A percentile compares a stretch with the other conserved stretches of the same genome.
Conservation (phyloP, 805 yeast species). For the Scheffersomyces lignosus region DNA sequence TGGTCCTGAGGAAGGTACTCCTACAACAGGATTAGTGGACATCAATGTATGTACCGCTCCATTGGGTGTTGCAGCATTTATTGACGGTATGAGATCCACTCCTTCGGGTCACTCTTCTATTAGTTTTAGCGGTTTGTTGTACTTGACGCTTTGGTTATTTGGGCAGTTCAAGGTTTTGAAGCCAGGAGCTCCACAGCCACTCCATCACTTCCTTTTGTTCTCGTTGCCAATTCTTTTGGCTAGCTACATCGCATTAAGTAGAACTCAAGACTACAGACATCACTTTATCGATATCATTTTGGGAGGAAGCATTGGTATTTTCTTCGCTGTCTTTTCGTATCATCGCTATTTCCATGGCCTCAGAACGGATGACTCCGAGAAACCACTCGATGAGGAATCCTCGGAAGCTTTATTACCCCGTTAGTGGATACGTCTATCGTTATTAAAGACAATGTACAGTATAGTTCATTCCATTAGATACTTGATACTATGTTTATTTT, state of each 20-base stretch:
- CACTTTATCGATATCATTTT: conserved; percentile 32
- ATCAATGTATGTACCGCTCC: conserved; percentile 35
- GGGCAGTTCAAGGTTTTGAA: conserved; percentile 24
- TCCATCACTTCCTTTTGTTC: conserved; percentile 17
- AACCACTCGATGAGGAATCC: conserved; percentile 3
- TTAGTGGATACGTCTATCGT: no score
- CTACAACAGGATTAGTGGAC: conserved; percentile 22
- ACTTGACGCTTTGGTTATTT: conserved; percentile 32
- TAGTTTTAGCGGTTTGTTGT: conserved; percentile 33
- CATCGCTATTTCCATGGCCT: conserved; percentile 10
- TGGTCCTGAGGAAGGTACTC: conserved; percentile 28
- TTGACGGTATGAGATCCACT: conserved; percentile 41
- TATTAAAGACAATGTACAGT: no score
- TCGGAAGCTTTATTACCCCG: conserved; percentile 4
- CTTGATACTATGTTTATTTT: no score
- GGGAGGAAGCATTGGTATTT: conserved; percentile 28
- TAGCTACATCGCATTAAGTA: conserved; percentile 28
- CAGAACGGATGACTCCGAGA: conserved; percentile 7
- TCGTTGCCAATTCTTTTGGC: conserved; percentile 26
- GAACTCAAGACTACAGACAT: conserved; percentile 39
- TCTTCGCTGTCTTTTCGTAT: conserved; percentile 14
- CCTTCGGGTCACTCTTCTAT: conserved; percentile 44
- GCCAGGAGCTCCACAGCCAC: conserved; percentile 9
- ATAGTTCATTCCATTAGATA: no score
- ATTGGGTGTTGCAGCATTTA: conserved; percentile 23